These are phyloP conservation scores for Myriosclerotinia scirpicola DNA, from an alignment of 2,329 filamentous ascomycete species.

Conservation along the genomic window DNA sequence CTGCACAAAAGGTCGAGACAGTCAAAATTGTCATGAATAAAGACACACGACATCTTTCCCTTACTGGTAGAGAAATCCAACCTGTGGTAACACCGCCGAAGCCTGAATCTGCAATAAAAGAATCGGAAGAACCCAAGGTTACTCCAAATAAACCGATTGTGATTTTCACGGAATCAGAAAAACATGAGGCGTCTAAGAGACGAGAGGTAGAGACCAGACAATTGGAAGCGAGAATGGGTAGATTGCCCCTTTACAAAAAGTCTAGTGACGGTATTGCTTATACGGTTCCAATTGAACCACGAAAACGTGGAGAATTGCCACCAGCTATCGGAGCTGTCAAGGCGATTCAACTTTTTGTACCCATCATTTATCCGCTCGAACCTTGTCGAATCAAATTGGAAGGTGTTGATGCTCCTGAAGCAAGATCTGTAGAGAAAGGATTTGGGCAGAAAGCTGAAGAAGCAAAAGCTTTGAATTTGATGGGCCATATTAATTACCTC, in stretches of 20 bases:
- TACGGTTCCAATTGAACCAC: slow-evolving; percentile 68
- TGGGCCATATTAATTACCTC: slow-evolving; percentile 74
- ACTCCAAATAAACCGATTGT: slow-evolving; percentile 28
- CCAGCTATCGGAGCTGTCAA: slow-evolving; percentile 59
- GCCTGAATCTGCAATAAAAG: slow-evolving; percentile 19
- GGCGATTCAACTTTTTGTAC: slow-evolving; percentile 67
- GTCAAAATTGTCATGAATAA: slow-evolving; percentile 56
- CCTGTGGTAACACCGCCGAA: slow-evolving; percentile 22
- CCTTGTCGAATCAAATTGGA: slow-evolving; percentile 64
- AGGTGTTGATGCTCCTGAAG: slow-evolving; percentile 59
- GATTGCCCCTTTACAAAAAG: slow-evolving; percentile 65
- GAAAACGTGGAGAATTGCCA: slow-evolving; percentile 60
- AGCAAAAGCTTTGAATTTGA: slow-evolving; percentile 61
- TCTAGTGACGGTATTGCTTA: slow-evolving; percentile 69
- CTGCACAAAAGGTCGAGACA: slow-evolving; percentile 68
- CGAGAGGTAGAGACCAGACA: slow-evolving; percentile 68
- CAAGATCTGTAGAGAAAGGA: slow-evolving; percentile 61
- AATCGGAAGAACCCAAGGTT: slow-evolving; percentile 17
- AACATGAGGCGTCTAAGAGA: slow-evolving; percentile 59
- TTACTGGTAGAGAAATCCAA: slow-evolving; percentile 34
- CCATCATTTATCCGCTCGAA: slow-evolving; percentile 70
- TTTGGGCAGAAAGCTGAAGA: slow-evolving; percentile 61
- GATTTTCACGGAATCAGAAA: slow-evolving; percentile 58
- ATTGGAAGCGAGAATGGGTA: slow-evolving; percentile 72
- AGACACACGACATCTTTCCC: slow-evolving; percentile 40